Percentiles rank a stretch among this genome's conserved stretches.
Conservation (phyloP, 345 rosid species). For the Linum lewisii region DNA sequence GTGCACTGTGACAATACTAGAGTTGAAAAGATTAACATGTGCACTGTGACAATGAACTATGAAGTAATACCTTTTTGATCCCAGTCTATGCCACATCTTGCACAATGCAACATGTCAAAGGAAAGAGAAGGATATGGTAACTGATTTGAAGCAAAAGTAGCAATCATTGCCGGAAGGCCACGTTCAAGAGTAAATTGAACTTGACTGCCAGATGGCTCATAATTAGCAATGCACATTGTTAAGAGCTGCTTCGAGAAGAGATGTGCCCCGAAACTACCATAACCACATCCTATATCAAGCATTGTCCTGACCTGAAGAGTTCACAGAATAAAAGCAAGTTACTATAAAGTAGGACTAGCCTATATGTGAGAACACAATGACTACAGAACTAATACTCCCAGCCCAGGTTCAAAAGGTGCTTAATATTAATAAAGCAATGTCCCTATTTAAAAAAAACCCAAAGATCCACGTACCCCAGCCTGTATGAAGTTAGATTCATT, state of each 20-base stretch:
- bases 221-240: constrained; percentile 93
- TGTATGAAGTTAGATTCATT: constrained; percentile 69
- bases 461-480: constrained; percentile 69
- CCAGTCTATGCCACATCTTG: constrained; percentile 88
- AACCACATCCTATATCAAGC: constrained; percentile 98
- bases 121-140: constrained; percentile 96
- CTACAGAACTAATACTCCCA: too few relatives aligned
- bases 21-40: too few relatives aligned
- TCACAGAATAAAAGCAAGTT: too few relatives aligned
- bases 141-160: constrained; percentile 64
- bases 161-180: constrained; percentile 98
- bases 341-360: too few relatives aligned
- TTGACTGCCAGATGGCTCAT: constrained; percentile 95
- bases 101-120: constrained; percentile 98
- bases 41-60: too few relatives aligned
- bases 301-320: constrained; percentile 91
- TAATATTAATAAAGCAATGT: too few relatives aligned
- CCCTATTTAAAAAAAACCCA: too few relatives aligned
- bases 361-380: too few relatives aligned
- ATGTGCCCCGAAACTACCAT: constrained; percentile 99
- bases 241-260: constrained; percentile 63
- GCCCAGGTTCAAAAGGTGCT: too few relatives aligned
- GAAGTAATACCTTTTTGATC: constrained; percentile 72
- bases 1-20: too few relatives aligned
- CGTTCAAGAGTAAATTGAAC: constrained; percentile 96